These are phyloP conservation scores for Ascochyta lentis DNA, from an alignment of 2,329 filamentous ascomycete genomes.

Conservation along the genomic window DNA sequence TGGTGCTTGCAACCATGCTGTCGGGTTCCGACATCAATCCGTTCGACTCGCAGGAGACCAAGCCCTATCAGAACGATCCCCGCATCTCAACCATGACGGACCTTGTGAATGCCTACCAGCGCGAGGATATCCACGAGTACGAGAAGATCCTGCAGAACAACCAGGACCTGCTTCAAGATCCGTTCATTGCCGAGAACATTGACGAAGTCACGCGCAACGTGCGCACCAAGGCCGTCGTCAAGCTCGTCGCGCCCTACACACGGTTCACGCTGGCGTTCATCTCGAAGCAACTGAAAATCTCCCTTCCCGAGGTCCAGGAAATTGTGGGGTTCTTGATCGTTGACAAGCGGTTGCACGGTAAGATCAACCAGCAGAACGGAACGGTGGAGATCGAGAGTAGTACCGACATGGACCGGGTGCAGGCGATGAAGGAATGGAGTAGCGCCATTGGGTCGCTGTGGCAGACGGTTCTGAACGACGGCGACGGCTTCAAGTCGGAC, in stretches of 20 bases:
- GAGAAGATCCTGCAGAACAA: constrained; percentile 87
- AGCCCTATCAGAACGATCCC: constrained; percentile 95
- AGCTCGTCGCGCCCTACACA: constrained; percentile 92
- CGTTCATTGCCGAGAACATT: constrained; percentile 98
- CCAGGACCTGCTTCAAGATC: constrained; percentile 85
- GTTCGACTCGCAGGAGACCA: constrained; percentile 98
- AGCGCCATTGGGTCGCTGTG: constrained; percentile 73
- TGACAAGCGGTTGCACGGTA: constrained; percentile 83
- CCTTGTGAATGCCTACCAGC: constrained; percentile 93
- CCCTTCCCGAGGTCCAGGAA: constrained; percentile 85
- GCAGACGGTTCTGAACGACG: constrained; percentile 75
- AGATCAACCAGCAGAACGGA: constrained; percentile 87
- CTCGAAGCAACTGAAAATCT: constrained; percentile 85
- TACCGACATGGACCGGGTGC: constrained; percentile 75
- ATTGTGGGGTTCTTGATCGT: constrained; percentile 95
- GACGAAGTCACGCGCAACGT: constrained; percentile 98
- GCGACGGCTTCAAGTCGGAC: constrained; percentile 70
- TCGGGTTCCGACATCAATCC: constrained; percentile 99
- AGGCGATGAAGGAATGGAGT: constrained; percentile 76
- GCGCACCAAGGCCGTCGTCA: constrained; percentile 93
- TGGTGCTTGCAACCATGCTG: constrained; percentile 95
- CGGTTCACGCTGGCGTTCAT: constrained; percentile 90
- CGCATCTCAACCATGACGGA: constrained; percentile 97
- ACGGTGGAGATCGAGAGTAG: constrained; percentile 80
- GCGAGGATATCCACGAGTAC: constrained; percentile 91